These are phyloP conservation scores for Scedosporium boydii DNA, from an alignment of 2,329 filamentous ascomycete species.

Conservation along the genomic window DNA sequence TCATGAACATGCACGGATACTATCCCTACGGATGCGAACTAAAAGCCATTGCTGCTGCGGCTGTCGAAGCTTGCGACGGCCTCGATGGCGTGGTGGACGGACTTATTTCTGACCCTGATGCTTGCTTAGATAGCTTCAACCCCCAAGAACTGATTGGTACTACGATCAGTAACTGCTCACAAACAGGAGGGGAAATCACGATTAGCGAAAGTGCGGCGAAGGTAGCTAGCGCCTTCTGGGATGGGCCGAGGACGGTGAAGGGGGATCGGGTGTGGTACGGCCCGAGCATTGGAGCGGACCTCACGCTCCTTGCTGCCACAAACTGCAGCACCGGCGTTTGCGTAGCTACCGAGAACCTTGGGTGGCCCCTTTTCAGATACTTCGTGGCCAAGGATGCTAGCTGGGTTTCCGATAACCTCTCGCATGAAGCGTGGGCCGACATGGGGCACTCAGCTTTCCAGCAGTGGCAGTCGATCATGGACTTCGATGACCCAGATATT, in stretches of 20 bases:
- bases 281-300: not conserved
- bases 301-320: not conserved
- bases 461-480: not conserved
- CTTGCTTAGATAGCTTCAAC: constrained; percentile 18
- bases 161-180: not conserved
- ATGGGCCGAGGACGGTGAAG: not conserved
- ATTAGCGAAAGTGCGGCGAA: not conserved
- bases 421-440: not conserved
- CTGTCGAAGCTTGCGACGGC: constrained; percentile 34
- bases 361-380: not conserved
- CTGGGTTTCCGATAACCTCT: not conserved
- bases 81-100: constrained; percentile 36
- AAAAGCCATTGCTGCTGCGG: constrained; percentile 25
- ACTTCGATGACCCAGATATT: not conserved
- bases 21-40: constrained; percentile 31
- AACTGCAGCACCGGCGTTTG: not conserved
- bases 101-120: constrained; percentile 33
- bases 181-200: not conserved
- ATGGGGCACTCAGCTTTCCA: not conserved
- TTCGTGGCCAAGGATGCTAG: not conserved
- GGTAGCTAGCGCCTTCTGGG: not conserved
- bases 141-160: not conserved
- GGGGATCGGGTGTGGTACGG: not conserved
- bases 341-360: not conserved
- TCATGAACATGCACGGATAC: constrained; percentile 18